Conservation (phyloP, 2,329 filamentous ascomycete genomes). For the Aspergillus novoparasiticus region DNA sequence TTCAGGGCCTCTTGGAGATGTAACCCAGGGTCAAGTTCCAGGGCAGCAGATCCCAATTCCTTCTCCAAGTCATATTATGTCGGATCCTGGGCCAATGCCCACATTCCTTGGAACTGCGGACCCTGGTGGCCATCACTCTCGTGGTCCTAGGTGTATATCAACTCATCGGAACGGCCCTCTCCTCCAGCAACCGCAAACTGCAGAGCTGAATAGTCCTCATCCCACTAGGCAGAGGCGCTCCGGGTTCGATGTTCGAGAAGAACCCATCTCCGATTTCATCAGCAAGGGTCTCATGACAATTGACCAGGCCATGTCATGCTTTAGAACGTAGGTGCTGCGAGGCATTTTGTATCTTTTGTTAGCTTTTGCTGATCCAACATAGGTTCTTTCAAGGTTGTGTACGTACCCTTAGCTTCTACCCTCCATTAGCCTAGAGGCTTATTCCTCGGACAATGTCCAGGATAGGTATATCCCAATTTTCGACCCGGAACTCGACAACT, state of each 20-base stretch:
- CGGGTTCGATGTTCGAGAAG: conserved; percentile 36
- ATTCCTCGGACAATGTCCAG: conserved; percentile 21
- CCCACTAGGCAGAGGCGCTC: conserved; percentile 32
- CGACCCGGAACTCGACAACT: conserved; percentile 48
- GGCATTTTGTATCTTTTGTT: too few relatives aligned
- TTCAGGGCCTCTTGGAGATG: not conserved
- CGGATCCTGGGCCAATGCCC: conserved; percentile 6
- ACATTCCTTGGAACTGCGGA: not conserved
- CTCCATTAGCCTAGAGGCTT: not conserved
- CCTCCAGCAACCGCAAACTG: not conserved
- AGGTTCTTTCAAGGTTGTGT: conserved; percentile 44
- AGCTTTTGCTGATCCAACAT: not conserved
- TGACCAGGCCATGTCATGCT: conserved; percentile 37
- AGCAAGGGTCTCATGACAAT: conserved; percentile 36
- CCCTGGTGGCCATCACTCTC: not conserved
- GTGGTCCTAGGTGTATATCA: not conserved
- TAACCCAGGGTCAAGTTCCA: conserved; percentile 5
- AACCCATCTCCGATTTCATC: conserved; percentile 39
- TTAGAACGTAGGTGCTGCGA: conserved; percentile 31
- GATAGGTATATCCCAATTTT: conserved; percentile 55
- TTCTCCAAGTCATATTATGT: not conserved
- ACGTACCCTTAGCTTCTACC: conserved; percentile 9
- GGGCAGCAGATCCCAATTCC: not conserved
- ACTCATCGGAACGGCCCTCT: not conserved
- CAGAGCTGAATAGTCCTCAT: conserved; percentile 5